Base-by-base conservation (phyloP, 2,329 filamentous ascomycete genomes). In the Colletotrichum karsti region DNA sequence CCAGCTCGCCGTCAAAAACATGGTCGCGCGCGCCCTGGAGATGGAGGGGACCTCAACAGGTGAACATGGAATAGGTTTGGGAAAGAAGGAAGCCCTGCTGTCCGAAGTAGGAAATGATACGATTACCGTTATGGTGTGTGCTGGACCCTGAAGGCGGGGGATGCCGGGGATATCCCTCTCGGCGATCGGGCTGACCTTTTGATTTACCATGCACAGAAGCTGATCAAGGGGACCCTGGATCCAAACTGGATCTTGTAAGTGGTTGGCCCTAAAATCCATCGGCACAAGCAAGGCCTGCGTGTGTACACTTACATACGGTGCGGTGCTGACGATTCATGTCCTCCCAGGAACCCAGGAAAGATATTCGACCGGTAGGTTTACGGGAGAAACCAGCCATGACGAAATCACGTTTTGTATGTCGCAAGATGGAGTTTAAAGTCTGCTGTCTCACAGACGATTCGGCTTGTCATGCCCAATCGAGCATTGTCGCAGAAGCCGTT, bases 31-130 rank as follows among this genome's bases (percentile, higher is more conserved):
- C n/a, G 95, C 94, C 3, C 79, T 98, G 28, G 93, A 95, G 72
- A 97, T 97, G 94, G 94, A 97, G 67, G 94, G 95, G 1, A 97
- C 94, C 7, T 96, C 93, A 77, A 97, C 94, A 1, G 93, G 94
- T 30, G 94, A 97, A 79, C 93, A 97, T 78, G 92, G 92, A 1
- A 87, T 97, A 69, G 94, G 93, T 26, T 89, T 95, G 78, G 93
- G 93, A 15, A 97, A 97, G 82, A 97, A 96, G 81, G 88, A 90
- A 63, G 92, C 90, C 7, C 83, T 97, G 46, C 78, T 93, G 39
- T 90, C 91, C 77, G 94, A 97, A 79, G 88, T 97, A 20, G 94
- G 94, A 0, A 81, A 88, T 4, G 93, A 93, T 65, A 96, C 94
- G 0, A 85, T 97, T 67, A 90, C 87, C 18, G 91, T 97, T 22